Conservation (phyloP, 2,329 filamentous ascomycete species). For the Endocalyx cinctus region DNA sequence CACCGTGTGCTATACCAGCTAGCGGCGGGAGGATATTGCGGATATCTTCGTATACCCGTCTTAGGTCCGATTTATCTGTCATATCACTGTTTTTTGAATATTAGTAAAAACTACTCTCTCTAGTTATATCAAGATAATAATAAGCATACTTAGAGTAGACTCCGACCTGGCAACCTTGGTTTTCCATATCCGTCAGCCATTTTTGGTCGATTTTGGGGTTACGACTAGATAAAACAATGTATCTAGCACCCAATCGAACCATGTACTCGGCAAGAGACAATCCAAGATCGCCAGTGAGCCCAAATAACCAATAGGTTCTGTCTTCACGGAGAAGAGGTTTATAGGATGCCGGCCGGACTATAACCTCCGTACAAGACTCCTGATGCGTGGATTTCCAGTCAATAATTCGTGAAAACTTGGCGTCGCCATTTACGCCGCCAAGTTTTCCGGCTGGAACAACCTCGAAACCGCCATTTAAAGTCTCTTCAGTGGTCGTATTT, state of each 20-base stretch:
- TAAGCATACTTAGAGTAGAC: constrained; percentile 2
- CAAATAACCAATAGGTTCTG: constrained; percentile 19
- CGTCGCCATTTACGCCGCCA: too few relatives aligned
- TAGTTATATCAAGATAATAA: too few relatives aligned
- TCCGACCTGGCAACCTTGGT: constrained; percentile 3
- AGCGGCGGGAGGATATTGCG: too few relatives aligned
- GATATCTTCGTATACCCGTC: background rate
- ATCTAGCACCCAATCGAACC: constrained; percentile 15
- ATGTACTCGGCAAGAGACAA: constrained; percentile 17
- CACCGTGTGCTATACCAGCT: constrained; percentile 31
- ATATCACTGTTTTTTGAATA: too few relatives aligned
- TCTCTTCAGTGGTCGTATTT: too few relatives aligned
- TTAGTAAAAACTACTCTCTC: too few relatives aligned
- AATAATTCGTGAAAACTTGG: too few relatives aligned
- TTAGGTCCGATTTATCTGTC: background rate
- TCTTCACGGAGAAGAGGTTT: constrained; percentile 4
- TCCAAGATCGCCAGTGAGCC: constrained; percentile 17
- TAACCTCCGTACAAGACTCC: too few relatives aligned
- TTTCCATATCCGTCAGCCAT: constrained; percentile 3
- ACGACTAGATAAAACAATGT: constrained; percentile 22
- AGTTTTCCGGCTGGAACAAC: too few relatives aligned
- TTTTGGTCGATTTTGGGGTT: constrained; percentile 14
- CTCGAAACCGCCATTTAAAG: too few relatives aligned
- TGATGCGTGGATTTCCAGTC: too few relatives aligned
- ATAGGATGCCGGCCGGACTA: too few relatives aligned